phyloP scores from a whole-genome alignment of 2,329 filamentous ascomycete species.

The Epicoccum nigrum region DNA sequence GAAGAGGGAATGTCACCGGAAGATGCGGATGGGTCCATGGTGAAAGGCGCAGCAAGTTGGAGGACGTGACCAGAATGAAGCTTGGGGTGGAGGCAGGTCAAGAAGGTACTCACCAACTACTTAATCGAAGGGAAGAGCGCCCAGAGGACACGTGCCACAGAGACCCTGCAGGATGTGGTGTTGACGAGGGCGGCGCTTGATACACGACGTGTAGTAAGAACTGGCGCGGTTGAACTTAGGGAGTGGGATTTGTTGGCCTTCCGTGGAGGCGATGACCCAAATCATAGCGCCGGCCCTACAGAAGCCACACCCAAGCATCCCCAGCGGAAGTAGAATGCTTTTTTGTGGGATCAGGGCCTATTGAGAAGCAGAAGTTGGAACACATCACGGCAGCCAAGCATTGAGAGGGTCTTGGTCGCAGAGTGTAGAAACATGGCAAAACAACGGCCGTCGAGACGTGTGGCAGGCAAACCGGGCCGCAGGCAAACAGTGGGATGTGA shows the following conservation, averaged over 20 bases:
- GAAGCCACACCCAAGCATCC: constrained; percentile 11
- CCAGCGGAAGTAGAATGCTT: constrained; percentile 17
- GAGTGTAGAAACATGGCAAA: constrained; percentile 26
- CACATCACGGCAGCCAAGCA: constrained; percentile 32
- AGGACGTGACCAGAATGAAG: constrained; percentile 5
- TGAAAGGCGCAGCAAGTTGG: constrained; percentile 9
- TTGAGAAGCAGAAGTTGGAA: constrained; percentile 22
- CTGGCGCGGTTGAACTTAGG: constrained; percentile 14
- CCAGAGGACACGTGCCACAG: constrained; percentile 40
- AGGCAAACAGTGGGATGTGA: constrained; percentile 4
- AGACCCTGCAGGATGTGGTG: constrained; percentile 26
- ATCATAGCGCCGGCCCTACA: constrained; percentile 12
- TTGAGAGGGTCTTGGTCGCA: constrained; percentile 24
- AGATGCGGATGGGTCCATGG: constrained; percentile 35
- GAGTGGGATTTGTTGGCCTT: constrained; percentile 23
- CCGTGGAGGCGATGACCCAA: constrained; percentile 15
- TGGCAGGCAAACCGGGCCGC: constrained; percentile 11
- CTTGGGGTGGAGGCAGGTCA: constrained; percentile 20
- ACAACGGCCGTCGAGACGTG: constrained; percentile 13
- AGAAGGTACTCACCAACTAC: constrained; percentile 39
- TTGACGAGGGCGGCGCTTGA: constrained; percentile 29
- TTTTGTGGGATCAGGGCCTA: constrained; percentile 15
- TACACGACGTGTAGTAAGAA: constrained; percentile 21
- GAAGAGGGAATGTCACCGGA: constrained; percentile 44
- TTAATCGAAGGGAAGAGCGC: constrained; percentile 30